Base-by-base conservation (phyloP, 257 asterid species). In the Scutellaria baicalensis region DNA sequence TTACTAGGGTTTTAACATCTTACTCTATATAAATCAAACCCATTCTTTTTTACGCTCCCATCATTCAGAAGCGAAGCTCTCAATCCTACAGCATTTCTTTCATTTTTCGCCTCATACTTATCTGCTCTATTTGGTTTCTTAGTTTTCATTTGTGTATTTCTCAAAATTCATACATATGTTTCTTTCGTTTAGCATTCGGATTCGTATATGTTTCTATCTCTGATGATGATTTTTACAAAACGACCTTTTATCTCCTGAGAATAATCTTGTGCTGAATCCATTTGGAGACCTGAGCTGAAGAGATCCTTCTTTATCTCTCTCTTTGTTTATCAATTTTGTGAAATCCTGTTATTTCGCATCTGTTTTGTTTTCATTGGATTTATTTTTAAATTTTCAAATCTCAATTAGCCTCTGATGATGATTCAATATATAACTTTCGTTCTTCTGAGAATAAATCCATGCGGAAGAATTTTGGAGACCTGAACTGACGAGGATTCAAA, bases 381-480 rank as follows among this genome's bases (percentile, higher is more conserved):
- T 27, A 2, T 27, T 27, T 27, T 27, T 27, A 27, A 5, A 0
- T 11, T 9, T 0, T 8, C 31, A 33, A 2, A 16, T 12, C n/a
- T 21, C 9, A 63, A 52, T 20, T 18, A 2, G 84, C 82, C 86
- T 78, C 84, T 78, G 13, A 67, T 45, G 90, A 85, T 80, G 90
- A 80, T 54, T 42, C 39, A 71, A 74, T 20, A 40, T 48, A 50
- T 23, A 45, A 85, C 90, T 85, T 85, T 82, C 88, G 86, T 85
- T 85, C 88, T 85, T 85, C 88, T 56, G 90, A 85, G 85, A 66
- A 38, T 64, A 14, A 48, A 27, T 64, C 51, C 43, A 33, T 85
- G 88, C 78, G 84, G 90, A 85, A 80, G 83, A 80, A 42, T 63
- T 55, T 69, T 82, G 81, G 81, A 77, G 91, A 83, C 91, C 91